These are phyloP conservation scores for Monosporascus sp. DNA, from an alignment of 2,329 filamentous ascomycete species.

Conservation along the genomic window DNA sequence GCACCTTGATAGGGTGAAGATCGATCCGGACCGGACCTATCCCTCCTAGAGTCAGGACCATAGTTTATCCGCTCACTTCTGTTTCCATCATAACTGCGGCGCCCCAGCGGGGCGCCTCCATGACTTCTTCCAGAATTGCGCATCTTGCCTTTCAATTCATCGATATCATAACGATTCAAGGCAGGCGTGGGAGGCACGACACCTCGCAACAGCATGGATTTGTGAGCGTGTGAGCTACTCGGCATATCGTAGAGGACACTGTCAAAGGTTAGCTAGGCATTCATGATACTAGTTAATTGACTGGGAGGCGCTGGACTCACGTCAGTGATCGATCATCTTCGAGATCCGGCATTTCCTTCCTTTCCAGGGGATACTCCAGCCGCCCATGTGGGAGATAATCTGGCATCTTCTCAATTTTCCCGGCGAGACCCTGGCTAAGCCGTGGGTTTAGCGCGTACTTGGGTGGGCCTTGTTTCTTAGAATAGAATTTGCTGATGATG, in stretches of 20 bases:
- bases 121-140: conserved; percentile 62
- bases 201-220: conserved; percentile 89
- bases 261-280: conserved; percentile 23
- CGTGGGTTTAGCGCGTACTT: conserved; percentile 70
- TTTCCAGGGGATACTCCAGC: conserved; percentile 71
- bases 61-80: conserved; percentile 27
- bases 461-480: conserved; percentile 69
- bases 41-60: conserved; percentile 25
- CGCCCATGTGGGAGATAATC: conserved; percentile 79
- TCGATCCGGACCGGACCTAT: conserved; percentile 13
- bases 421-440: conserved; percentile 71
- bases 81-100: conserved; percentile 19
- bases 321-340: conserved; percentile 84
- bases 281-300: not conserved
- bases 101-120: conserved; percentile 59
- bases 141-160: conserved; percentile 62
- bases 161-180: conserved; percentile 71
- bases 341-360: conserved; percentile 66
- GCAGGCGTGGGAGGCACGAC: conserved; percentile 67
- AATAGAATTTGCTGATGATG: conserved; percentile 80
- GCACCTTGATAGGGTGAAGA: conserved; percentile 28
- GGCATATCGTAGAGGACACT: conserved; percentile 88
- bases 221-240: conserved; percentile 66
- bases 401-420: conserved; percentile 75
- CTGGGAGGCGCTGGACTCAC: conserved; percentile 44